Conservation (phyloP, 2,329 filamentous ascomycete genomes). For the Diaporthe velutina region DNA sequence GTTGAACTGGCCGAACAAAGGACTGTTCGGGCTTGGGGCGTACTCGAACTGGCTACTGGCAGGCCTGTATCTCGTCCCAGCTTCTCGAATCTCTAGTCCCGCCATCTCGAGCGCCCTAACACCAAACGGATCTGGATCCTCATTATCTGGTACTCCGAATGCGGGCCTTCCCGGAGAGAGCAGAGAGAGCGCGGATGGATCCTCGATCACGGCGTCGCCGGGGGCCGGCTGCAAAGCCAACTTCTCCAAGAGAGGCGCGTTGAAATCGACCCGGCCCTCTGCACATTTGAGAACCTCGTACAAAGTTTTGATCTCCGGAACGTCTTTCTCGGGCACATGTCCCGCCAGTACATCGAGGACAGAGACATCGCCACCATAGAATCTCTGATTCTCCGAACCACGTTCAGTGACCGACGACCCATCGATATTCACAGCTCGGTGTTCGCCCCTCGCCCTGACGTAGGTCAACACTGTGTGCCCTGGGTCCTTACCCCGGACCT, state of each 20-base stretch:
- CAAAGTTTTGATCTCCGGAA: constrained; percentile 70
- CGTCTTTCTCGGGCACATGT: constrained; percentile 64
- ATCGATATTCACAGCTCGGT: constrained; percentile 66
- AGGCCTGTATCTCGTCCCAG: constrained; percentile 81
- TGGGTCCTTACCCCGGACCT: constrained; percentile 65
- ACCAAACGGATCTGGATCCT: constrained; percentile 93
- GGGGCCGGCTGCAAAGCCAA: constrained; percentile 78
- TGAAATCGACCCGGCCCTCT: constrained; percentile 83
- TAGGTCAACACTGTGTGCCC: constrained; percentile 70
- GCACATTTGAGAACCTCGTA: constrained; percentile 90
- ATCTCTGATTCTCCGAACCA: constrained; percentile 71
- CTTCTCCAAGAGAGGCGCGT: constrained; percentile 74
- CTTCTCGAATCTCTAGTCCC: constrained; percentile 90
- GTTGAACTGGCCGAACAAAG: constrained; percentile 67
- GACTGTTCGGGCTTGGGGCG: constrained; percentile 81
- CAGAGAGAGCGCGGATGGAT: constrained; percentile 48
- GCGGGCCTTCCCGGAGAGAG: constrained; percentile 55
- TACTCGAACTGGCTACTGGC: constrained; percentile 87
- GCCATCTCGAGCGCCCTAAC: constrained; percentile 92
- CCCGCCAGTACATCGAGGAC: constrained; percentile 70
- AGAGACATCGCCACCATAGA: constrained; percentile 64
- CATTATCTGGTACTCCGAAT: constrained; percentile 83
- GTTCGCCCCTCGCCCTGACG: constrained; percentile 69
- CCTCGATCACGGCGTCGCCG: constrained; percentile 75
- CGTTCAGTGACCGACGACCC: constrained; percentile 70